Base-by-base conservation (phyloP, 768 basidiomycete species). In the Naganishia vishniacii region DNA sequence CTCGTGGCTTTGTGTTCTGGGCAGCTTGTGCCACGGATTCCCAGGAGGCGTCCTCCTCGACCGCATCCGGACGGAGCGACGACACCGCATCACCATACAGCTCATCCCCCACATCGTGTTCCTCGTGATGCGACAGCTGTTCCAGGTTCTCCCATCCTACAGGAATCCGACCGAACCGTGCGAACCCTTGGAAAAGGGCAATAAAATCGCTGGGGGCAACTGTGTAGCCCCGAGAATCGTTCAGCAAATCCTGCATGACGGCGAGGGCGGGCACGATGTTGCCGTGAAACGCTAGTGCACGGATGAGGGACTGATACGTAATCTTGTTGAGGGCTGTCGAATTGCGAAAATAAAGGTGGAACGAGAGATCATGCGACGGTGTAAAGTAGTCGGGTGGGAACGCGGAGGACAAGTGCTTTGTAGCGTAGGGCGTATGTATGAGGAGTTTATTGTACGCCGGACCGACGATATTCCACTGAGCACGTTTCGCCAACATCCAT, bases 151-250 rank as follows among this genome's bases (percentile, higher is more conserved):
- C 61, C 46, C 51, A 31, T 18, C 44, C 65, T 9, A 62, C 42
- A 26, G 48, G 49, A 12, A 69, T 56, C 26, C 29, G 45, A 8
- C 73, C 75, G 49, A 68, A 70, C 42, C 64, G 34, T n/a, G 73
- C 69, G 53, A 77, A 77, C 1, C 72, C 75, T n/a, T 64, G 60
- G 47, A 77, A 71, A 0, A 77, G 65, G 1, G 69, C 58, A 1
- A 68, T 46, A 46, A 71, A 75, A 53, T 75, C 75, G 5, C 65
- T 61, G 2, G 71, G 41, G 18, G 37, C 41, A 3, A 74, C 74
- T 4, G 65, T 58, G 37, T 61, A 63, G 2, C 62, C 68, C 12
- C 59, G 18, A n/a, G 28, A n/a, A 26, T 67, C 67, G 5, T 68
- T 64, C 20, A 73, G 48, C 65, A 73, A 70, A 37, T 72, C 65